Evolutionary conservation across 1,139 yeast genomes (phyloP), one percentile per base, ranked within the genome.

Genomic region (Ogataea hybrid): DNA sequence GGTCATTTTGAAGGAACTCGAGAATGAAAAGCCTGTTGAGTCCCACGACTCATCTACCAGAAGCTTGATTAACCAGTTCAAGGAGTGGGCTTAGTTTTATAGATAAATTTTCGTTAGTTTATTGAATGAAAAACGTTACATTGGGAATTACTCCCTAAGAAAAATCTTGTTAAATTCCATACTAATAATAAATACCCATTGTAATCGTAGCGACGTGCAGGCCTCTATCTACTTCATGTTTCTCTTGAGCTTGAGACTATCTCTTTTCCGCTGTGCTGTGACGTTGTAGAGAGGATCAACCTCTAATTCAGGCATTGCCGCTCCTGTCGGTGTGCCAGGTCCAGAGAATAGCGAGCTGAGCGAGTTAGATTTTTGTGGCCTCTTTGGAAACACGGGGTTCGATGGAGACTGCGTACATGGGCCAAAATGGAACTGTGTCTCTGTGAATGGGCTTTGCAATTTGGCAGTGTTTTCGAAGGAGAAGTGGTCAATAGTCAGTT

Each of bases 61-160:
- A 63, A 88, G 85, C 50, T 79, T 92, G 71, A 88, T 92, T 70
- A 90, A 92, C 83, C 84, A 84, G 70, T 92, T 88, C 81, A 89
- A 90, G 76, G 66, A 76, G 61, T 90, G 97, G 97, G 74, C 86
- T 61, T 72, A 53, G 46, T 10, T 34, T 32, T 25, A 32, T 38
- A 38, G 37, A 32, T 17, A 3, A 20, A 7, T 20, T 20, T 7
- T 20, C 28, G 12, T 30, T 30, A 12, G 15, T 18, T 11, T 10
- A 17, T 17, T 11, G 14, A n/a, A 18, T 30, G 18, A 11, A 17
- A n/a, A 25, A 10, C 14, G 30, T 12, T 15, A 17, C 21, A 16
- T 15, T 28, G 20, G 18, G 16, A 28, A 15, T 10, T 12, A 28
- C 21, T 20, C 12, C 31, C 31, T 28, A 12, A 28, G 31, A 16